phyloP scores from a whole-genome alignment of 495 filamentous ascomycete species.

The Penicillium bialowiezense region DNA sequence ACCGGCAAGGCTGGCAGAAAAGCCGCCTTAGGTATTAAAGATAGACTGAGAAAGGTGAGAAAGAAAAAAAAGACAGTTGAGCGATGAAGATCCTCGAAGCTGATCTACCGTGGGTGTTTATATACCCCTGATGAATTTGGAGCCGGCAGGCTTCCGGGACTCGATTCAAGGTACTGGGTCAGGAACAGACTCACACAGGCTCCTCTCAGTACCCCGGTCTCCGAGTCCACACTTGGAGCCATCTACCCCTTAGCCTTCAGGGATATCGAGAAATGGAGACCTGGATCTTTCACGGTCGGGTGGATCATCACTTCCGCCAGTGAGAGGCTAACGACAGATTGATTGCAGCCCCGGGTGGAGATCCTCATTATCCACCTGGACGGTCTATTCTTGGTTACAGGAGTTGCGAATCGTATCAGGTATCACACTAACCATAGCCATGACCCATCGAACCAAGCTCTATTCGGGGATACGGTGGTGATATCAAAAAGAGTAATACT shows the following conservation, averaged over 20 bases:
- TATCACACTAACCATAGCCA: background rate
- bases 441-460: background rate
- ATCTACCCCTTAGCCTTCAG: slow-evolving; percentile 20
- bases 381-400: slow-evolving; percentile 12
- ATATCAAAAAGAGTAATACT: too few relatives aligned
- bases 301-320: slow-evolving; percentile 17
- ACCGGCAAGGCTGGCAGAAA: slow-evolving; percentile 13
- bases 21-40: slow-evolving; percentile 28
- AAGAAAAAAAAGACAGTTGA: slow-evolving; percentile 26
- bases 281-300: slow-evolving; percentile 18
- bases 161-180: slow-evolving; percentile 8
- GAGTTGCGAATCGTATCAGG: slow-evolving; percentile 1
- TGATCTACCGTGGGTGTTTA: slow-evolving; percentile 34
- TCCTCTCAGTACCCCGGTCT: slow-evolving; percentile 30
- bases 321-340: slow-evolving; percentile 8
- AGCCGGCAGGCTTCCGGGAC: background rate
- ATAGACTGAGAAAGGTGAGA: slow-evolving; percentile 34
- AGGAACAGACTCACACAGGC: background rate
- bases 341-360: slow-evolving; percentile 15
- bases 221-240: slow-evolving; percentile 23
- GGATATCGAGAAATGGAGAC: slow-evolving; percentile 14
- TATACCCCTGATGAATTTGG: slow-evolving; percentile 37
- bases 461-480: background rate
- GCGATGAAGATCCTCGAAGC: slow-evolving; percentile 18
- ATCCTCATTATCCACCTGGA: slow-evolving; percentile 1